Conservation (phyloP, 2,329 filamentous ascomycete genomes). For the Penicillium sp. region DNA sequence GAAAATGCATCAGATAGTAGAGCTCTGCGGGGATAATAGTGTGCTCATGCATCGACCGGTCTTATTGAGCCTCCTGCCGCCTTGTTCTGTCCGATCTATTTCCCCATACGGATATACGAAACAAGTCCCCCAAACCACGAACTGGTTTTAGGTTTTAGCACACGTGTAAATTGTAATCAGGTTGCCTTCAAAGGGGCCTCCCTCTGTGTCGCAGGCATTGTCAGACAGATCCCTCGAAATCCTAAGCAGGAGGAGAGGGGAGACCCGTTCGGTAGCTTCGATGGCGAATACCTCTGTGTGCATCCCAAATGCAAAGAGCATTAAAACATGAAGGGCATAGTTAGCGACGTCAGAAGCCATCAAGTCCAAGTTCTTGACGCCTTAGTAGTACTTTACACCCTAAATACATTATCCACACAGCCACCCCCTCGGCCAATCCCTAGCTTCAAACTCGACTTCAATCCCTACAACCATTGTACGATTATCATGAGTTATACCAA, state of each 20-base stretch:
- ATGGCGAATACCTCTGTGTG: not conserved
- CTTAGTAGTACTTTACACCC: not conserved
- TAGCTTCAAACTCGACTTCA: not conserved
- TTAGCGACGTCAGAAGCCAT: not conserved
- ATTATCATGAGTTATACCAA: constrained; percentile 4
- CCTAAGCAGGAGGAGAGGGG: not conserved
- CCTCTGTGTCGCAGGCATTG: too few relatives aligned
- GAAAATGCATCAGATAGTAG: too few relatives aligned
- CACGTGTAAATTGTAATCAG: not conserved
- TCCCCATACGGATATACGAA: not conserved
- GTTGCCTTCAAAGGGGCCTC: not conserved
- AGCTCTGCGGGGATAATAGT: too few relatives aligned
- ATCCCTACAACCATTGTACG: not conserved
- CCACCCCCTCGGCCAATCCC: constrained; percentile 3
- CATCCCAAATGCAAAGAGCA: not conserved
- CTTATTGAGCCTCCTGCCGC: not conserved
- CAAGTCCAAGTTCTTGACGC: not conserved
- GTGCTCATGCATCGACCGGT: not conserved
- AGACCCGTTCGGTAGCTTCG: not conserved
- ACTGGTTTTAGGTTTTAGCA: not conserved
- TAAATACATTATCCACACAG: not conserved
- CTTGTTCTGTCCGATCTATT: not conserved
- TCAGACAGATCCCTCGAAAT: not conserved
- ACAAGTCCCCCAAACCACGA: not conserved
- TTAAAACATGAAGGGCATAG: not conserved